Evolutionary conservation across 176 grass and related monocot genomes (phyloP).

Genomic region (Paspalum vaginatum): DNA sequence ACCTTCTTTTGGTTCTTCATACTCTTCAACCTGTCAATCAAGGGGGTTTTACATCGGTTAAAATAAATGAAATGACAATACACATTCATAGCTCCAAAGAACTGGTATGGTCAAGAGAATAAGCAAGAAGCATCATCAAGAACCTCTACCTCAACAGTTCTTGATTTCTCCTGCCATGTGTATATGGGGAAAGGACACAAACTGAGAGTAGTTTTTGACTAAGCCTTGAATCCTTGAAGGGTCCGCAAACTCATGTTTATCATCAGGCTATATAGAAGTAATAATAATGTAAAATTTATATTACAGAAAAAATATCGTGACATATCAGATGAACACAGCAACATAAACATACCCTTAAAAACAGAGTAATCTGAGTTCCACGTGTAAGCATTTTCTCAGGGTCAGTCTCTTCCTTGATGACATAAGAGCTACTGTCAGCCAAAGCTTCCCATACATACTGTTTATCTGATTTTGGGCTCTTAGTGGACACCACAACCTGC

Average conservation of each 20-base stretch:
- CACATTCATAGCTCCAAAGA: background rate
- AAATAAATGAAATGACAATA: conserved; percentile 23
- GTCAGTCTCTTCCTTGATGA: conserved; percentile 81
- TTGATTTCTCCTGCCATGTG: conserved; percentile 88
- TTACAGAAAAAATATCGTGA: background rate
- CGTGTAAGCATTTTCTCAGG: conserved; percentile 68
- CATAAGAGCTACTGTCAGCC: conserved; percentile 87
- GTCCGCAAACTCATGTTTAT: conserved; percentile 75
- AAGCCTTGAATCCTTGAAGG: conserved; percentile 70
- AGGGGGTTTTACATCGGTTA: background rate
- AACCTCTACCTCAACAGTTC: conserved; percentile 64
- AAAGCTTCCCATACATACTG: conserved; percentile 88
- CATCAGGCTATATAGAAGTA: conserved; percentile 66
- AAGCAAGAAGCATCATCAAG: conserved; percentile 15
- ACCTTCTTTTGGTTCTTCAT: conserved; percentile 71
- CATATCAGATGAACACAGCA: conserved; percentile 36
- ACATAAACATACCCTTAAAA: conserved; percentile 64
- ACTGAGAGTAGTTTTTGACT: conserved; percentile 90
- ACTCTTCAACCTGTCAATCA: conserved; percentile 62
- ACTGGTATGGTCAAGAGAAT: background rate
- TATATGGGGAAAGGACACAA: conserved; percentile 92
- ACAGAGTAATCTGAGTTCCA: conserved; percentile 86
- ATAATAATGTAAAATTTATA: conserved; percentile 15
- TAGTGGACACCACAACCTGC: conserved; percentile 82
- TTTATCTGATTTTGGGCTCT: conserved; percentile 85